Evolutionary conservation across 805 yeast species (phyloP).

Genomic region (Metschnikowia continentalis): DNA sequence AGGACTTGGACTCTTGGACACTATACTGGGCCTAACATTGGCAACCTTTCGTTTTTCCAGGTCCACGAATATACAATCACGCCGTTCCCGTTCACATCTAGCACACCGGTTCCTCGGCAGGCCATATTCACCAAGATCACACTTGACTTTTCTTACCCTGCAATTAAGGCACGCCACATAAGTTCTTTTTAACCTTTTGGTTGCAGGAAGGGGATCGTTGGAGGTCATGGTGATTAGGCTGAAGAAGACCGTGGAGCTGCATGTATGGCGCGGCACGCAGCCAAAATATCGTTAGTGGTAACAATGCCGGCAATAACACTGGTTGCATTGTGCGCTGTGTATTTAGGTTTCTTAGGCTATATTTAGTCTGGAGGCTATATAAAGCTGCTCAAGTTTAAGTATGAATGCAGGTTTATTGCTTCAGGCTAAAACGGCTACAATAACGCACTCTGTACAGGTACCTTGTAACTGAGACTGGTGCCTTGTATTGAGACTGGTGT

Average conservation of each 20-base stretch:
- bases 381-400: no score
- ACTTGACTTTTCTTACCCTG: constrained; percentile 75
- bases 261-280: background rate
- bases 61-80: constrained; percentile 67
- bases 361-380: no score
- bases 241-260: background rate
- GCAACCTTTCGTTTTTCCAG: constrained; percentile 16
- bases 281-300: background rate
- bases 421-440: background rate
- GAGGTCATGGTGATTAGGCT: background rate
- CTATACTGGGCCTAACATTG: background rate
- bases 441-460: background rate
- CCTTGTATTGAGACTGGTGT: no score
- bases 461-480: no score
- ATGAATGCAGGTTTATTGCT: no score
- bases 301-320: background rate
- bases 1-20: background rate
- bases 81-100: constrained; percentile 77
- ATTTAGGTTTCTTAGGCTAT: no score
- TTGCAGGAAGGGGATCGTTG: background rate
- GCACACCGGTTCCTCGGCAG: constrained; percentile 76
- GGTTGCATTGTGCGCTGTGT: background rate
- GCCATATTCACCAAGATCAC: constrained; percentile 77
- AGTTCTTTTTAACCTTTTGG: constrained; percentile 50
- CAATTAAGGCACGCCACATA: constrained; percentile 86